Base-by-base conservation (phyloP, 257 asterid genomes). In the Vinca minor region DNA sequence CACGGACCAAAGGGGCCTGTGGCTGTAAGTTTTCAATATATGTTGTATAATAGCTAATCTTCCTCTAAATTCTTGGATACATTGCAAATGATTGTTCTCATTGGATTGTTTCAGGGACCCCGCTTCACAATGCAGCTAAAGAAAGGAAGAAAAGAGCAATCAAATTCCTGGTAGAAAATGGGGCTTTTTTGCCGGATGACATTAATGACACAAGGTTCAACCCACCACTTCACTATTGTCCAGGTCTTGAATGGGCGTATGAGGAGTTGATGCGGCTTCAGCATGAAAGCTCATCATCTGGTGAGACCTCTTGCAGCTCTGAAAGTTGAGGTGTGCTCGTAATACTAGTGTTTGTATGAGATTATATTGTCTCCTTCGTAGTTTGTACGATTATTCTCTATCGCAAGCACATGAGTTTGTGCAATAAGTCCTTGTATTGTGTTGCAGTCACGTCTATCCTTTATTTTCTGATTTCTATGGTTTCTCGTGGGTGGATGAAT, bases 161-260 rank as follows among this genome's bases (percentile, higher is more conserved):
- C 15, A 89, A 65, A 39, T 92, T 82, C 74, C 83, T 92, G 76
- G 79, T 92, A 25, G 87, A 82, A 63, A 89, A 87, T 36, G 98
- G 98, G 57, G 98, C 98, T 29, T 92, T 92, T 76, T 71, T 92
- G 84, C 96, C 96, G 0, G 94, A 81, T 67, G 84, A 89, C 80
- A 87, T 92, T 59, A 74, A 80, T 14, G 96, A 92, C 63, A 79
- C 98, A 29, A 84, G 98, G 85, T 92, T 92, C 84, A 92, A 92
- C 74, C 98, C 98, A 23, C 96, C 98, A 20, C 79, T 85, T 73
- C 98, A 92, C 72, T 92, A 92, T 74, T 89, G 98, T 47, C 93
- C 93, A 10, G 96, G 96, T 48, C 98, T 92, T 60, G 98, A 92
- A 63, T 89, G 95, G 95, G 98, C 96, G 44, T 92, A 92, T 35